Percentiles rank a stretch among this genome's conserved stretches.
phyloP scores from a whole-genome alignment of 306 rosid genomes.

The Neltuma alba region DNA sequence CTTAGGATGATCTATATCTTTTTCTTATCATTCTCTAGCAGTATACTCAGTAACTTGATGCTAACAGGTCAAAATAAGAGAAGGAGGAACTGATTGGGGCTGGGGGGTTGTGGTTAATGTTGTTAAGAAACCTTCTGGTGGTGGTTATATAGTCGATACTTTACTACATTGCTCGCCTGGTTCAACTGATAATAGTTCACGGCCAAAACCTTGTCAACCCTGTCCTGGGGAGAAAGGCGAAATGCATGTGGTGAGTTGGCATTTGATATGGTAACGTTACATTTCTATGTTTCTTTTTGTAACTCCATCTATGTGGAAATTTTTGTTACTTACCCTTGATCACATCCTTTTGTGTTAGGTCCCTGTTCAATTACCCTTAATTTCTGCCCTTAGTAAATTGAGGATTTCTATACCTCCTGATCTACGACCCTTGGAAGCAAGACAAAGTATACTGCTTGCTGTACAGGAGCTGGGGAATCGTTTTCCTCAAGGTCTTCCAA shows the following conservation, averaged over 20 bases:
- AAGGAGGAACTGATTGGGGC: constrained; percentile 99
- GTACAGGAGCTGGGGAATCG: constrained; percentile 88
- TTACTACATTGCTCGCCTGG: constrained; percentile 89
- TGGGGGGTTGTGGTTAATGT: constrained; percentile 99
- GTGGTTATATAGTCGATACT: constrained; percentile 91
- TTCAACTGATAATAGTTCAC: constrained; percentile 73
- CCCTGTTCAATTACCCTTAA: constrained; percentile 88
- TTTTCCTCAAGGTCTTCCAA: constrained; percentile 93
- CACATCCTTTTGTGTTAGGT: constrained; percentile 58
- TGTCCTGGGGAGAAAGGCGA: constrained; percentile 96
- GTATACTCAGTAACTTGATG: constrained; percentile 26
- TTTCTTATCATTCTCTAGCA: background rate
- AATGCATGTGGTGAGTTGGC: constrained; percentile 94
- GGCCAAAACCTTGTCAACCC: constrained; percentile 96
- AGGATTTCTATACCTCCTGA: constrained; percentile 84
- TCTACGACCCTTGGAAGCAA: constrained; percentile 92
- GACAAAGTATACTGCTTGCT: constrained; percentile 94
- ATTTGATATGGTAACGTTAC: background rate
- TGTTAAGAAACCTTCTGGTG: constrained; percentile 81
- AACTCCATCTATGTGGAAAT: constrained; percentile 19
- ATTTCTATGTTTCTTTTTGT: constrained; percentile 9
- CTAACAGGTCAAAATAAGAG: constrained; percentile 82
- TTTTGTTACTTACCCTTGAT: constrained; percentile 12
- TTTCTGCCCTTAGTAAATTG: constrained; percentile 84
- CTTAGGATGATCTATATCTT: background rate